Evolutionary conservation across 2,329 filamentous ascomycete species (phyloP), one percentile per base, ranked within the genome.

Genomic region (Blastomyces parvus): DNA sequence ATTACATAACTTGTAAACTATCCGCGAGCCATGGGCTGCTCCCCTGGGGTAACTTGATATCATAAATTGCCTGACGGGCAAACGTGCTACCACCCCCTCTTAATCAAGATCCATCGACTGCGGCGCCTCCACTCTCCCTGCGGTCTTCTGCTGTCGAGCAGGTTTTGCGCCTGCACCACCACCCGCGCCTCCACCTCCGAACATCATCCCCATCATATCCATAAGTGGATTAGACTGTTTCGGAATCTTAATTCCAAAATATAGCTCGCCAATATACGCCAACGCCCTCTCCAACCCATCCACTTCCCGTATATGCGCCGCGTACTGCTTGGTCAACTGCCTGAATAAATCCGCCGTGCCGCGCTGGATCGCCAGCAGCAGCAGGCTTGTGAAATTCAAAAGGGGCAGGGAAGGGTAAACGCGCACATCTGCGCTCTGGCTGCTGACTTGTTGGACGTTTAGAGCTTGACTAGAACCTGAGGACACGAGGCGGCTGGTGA

Each of bases 171-270:
- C 74, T 42, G 74, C 72, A 59, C 77, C 74, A 64, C 82, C 83
- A 22, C 80, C 81, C 60, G 86, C 88, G 25, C 91, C 91, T 59
- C 86, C 88, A 25, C 91, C 91, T 59, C 92, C 92, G 71, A 99
- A 89, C 82, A 99, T 85, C 66, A 86, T 92, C 58, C 91, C 92
- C 89, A 99, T 95, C 92, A 99, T 97, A 74, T 99, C 94, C 77
- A 97, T 86, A 75, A 99, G 80, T 2, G 92, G 92, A 75, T 97
- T 97, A 67, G 88, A 89, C 79, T 96, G 91, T 71, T 88, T 84
- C 57, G 92, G 93, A 72, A 91, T 88, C 79, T 87, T 85, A 74
- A 99, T 95, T 44, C 87, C 87, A 78, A 99, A 99, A 80, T 97
- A 99, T 85, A 96, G 92, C 79, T 99, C 93, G 59, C 89, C 93